A percentile compares a stretch with the other conserved stretches of the same genome.
Evolutionary conservation across 371 early-diverging fungal species (phyloP).

Genomic region (Mortierella sp.): DNA sequence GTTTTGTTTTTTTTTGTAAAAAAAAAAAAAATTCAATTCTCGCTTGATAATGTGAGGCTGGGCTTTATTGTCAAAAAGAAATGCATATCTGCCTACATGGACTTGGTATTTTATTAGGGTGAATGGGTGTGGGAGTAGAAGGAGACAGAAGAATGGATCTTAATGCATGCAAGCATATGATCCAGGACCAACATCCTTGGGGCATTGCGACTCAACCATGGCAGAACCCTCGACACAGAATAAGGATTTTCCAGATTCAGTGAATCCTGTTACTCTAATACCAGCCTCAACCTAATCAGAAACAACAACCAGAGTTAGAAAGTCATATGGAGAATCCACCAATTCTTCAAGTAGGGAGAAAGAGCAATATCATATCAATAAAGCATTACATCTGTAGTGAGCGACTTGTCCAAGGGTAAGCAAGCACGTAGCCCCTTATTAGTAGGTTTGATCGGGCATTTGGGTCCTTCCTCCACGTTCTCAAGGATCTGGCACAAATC

Average conservation of each 20-base stretch:
- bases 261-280: constrained; percentile 9
- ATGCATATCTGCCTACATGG: no score
- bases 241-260: background rate
- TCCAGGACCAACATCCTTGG: constrained; percentile 16
- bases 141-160: no score
- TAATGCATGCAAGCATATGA: constrained; percentile 16
- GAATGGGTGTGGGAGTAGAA: no score
- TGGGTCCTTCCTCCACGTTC: background rate
- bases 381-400: constrained; percentile 22
- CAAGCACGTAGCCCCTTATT: constrained; percentile 20
- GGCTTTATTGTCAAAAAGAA: no score
- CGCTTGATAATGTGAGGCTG: no score
- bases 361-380: no score
- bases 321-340: no score
- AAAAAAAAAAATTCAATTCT: no score
- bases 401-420: constrained; percentile 15
- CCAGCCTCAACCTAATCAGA: constrained; percentile 17
- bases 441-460: constrained; percentile 22
- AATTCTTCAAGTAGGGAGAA: background rate
- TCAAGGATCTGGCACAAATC: constrained; percentile 33
- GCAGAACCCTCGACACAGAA: constrained; percentile 27
- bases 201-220: constrained; percentile 31
- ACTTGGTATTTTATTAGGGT: no score
- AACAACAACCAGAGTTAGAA: background rate
- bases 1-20: no score